Evolutionary conservation across 2,329 filamentous ascomycete species (phyloP).

Genomic region (Harringtonia aguacate): DNA sequence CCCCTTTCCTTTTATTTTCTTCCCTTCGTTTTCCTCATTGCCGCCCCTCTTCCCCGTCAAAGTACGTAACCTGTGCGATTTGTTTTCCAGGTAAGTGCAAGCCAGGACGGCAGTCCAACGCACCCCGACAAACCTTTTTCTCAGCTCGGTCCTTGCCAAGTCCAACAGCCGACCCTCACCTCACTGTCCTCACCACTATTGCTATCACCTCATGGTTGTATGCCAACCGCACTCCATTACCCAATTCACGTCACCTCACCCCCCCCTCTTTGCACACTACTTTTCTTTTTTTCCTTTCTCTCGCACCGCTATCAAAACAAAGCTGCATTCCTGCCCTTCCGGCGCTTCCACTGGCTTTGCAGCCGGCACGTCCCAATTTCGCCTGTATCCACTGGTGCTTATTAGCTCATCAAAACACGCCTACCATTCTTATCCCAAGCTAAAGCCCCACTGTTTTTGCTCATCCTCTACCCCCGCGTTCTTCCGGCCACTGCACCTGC

Average conservation of each 20-base stretch:
- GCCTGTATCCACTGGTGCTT: slow-evolving; percentile 9
- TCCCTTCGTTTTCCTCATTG: background rate
- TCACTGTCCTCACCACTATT: no score
- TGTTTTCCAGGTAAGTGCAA: background rate
- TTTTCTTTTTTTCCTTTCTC: no score
- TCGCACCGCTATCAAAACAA: no score
- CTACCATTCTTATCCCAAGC: slow-evolving; percentile 3
- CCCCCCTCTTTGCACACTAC: no score
- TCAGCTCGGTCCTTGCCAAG: no score
- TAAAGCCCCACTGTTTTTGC: slow-evolving; percentile 1
- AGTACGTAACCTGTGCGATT: no score
- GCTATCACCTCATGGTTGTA: no score
- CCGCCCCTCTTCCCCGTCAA: background rate
- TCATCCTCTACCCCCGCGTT: slow-evolving; percentile 9
- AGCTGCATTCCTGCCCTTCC: background rate
- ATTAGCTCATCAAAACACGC: slow-evolving; percentile 11
- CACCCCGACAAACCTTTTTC: no score
- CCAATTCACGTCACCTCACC: no score
- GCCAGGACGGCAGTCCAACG: background rate
- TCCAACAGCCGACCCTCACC: no score
- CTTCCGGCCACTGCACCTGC: slow-evolving; percentile 6
- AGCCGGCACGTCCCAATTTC: slow-evolving; percentile 10
- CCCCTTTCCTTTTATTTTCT: slow-evolving; percentile 4
- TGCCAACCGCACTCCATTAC: no score
- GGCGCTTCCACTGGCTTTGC: slow-evolving; percentile 1